Evolutionary conservation across 139 green algal genomes (phyloP), one percentile per base, ranked within the genome.

Genomic region (Spirogloea muscicola): DNA sequence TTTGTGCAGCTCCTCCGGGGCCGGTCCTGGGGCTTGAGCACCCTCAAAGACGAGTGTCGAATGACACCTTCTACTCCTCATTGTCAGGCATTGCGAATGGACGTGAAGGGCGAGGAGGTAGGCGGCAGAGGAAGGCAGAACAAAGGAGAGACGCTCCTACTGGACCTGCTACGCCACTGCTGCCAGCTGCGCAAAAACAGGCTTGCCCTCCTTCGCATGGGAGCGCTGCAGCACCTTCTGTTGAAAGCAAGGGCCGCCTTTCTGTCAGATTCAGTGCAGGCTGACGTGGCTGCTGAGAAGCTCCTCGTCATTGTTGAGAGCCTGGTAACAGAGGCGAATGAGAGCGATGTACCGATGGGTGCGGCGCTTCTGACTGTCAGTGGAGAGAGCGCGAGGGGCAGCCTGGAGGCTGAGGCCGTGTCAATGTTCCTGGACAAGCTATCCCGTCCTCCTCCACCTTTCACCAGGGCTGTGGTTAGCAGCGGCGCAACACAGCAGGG

Each of bases 201-300:
- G 41, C 41, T 46, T 25, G 25, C 63, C 5, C 68, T 89, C 68
- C 76, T 89, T 31, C n/a, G 46, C 7, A 10, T 51, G 2, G 67
- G 74, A 3, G 85, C 83, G 33, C 68, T 91, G 69, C 63, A 84
- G 16, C 38, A 62, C 38, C 33, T 83, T 29, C 65, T 90, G 31
- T 72, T 82, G 60, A 31, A 69, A 25, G 37, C 86, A 6, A 18
- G 61, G 18, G 71, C 49, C 3, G 31, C 5, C 2, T 72, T 82
- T 40, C 73, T 81, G 31, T 18, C 31, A 3, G 7, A 6, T 3
- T 37, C 34, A 38, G 58, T 59, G 7, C n/a, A n/a, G n/a, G n/a
- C n/a, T n/a, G 65, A 65, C 21, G 72, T 68, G 3, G 25, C 48
- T 29, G 64, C 39, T 16, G 64, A 84, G 25, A 51, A 42, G 21